Percentiles rank a stretch among this genome's conserved stretches.
Conservation (phyloP, 495 filamentous ascomycete species). For the Penicillium pulvis region DNA sequence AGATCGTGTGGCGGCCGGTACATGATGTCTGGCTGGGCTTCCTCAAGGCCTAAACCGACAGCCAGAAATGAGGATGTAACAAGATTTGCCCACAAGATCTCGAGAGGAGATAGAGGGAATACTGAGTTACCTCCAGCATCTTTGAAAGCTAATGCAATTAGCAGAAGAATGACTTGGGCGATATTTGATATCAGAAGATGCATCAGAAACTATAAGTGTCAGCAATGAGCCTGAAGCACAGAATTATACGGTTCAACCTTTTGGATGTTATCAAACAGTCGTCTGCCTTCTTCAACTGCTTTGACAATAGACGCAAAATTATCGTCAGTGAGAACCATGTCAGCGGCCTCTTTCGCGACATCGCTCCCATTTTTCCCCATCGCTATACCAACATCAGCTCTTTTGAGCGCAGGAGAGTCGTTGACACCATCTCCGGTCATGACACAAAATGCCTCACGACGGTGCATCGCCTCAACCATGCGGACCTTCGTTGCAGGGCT, state of each 20-base stretch:
- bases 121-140: constrained; percentile 64
- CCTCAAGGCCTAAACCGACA: constrained; percentile 73
- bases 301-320: constrained; percentile 80
- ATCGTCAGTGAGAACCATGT: constrained; percentile 87
- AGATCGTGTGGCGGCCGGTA: constrained; percentile 69
- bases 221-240: not conserved
- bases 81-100: constrained; percentile 81
- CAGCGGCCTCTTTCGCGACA: constrained; percentile 86
- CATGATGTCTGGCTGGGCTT: constrained; percentile 68
- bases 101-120: constrained; percentile 72
- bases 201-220: constrained; percentile 56
- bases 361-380: constrained; percentile 84
- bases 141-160: constrained; percentile 73
- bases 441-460: constrained; percentile 62
- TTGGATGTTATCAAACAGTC: constrained; percentile 80
- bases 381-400: constrained; percentile 82
- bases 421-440: constrained; percentile 88
- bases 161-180: constrained; percentile 69
- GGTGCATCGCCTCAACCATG: constrained; percentile 71
- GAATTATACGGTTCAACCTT: constrained; percentile 42
- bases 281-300: constrained; percentile 69
- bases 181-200: constrained; percentile 75
- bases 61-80: constrained; percentile 74
- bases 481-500: constrained; percentile 69
- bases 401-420: constrained; percentile 75